Conservation (phyloP, 2,329 filamentous ascomycete species). For the Fusarium veterinarium region DNA sequence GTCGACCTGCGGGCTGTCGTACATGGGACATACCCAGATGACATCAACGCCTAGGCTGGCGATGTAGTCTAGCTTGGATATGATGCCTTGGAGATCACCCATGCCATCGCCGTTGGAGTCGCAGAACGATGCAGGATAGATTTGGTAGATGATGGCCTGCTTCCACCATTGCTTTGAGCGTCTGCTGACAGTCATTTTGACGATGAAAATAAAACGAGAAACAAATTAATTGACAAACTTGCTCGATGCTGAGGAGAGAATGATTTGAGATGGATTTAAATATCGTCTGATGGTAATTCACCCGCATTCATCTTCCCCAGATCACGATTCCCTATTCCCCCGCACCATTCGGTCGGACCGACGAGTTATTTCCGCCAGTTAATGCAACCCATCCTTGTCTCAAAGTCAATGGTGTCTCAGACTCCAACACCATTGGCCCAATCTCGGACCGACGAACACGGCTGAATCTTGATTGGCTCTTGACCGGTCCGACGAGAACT, state of each 20-base stretch:
- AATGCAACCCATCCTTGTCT: neutral
- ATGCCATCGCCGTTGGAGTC: constrained; percentile 66
- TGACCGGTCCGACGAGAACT: constrained; percentile 27
- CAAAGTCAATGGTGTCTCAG: neutral
- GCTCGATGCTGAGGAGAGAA: neutral
- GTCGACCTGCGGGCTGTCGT: constrained; percentile 42
- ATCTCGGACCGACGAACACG: constrained; percentile 28
- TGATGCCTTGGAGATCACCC: constrained; percentile 65
- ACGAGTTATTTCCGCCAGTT: neutral
- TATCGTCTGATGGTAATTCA: neutral
- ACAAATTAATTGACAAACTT: neutral
- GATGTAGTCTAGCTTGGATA: constrained; percentile 63
- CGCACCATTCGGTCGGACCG: constrained; percentile 26
- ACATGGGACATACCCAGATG: constrained; percentile 44
- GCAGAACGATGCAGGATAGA: constrained; percentile 67
- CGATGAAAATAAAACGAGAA: fast-evolving
- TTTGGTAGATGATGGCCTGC: constrained; percentile 65
- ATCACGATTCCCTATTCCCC: neutral
- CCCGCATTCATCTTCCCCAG: constrained; percentile 3
- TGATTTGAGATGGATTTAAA: neutral
- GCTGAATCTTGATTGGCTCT: neutral
- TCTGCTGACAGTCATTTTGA: constrained; percentile 38
- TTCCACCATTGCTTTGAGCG: constrained; percentile 62
- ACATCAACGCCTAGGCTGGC: constrained; percentile 37
- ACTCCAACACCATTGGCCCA: neutral